These are phyloP conservation scores for Asterochloris sp. DNA, from an alignment of 139 green algal genomes.

Conservation along the genomic window DNA sequence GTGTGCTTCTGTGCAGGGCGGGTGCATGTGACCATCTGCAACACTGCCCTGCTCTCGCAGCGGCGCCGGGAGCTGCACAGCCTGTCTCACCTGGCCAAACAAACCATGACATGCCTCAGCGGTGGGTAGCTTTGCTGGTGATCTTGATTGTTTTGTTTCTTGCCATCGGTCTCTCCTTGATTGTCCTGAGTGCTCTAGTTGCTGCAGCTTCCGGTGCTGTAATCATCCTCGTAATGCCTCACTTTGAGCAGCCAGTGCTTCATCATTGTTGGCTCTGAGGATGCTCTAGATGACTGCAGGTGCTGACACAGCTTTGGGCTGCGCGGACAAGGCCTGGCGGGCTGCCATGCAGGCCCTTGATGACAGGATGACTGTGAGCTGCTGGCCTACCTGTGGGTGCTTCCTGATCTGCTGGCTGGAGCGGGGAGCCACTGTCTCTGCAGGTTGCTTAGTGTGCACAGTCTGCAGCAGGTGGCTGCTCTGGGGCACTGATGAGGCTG, in stretches of 20 bases:
- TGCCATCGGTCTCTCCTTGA: too few relatives aligned
- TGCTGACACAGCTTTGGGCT: not conserved
- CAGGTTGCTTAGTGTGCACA: too few relatives aligned
- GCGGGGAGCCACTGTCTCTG: too few relatives aligned
- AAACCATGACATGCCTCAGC: constrained; percentile 17
- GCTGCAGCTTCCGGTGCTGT: not conserved
- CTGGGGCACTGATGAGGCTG: too few relatives aligned
- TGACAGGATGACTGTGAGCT: constrained; percentile 5
- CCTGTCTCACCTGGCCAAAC: constrained; percentile 18
- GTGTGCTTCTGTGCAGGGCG: constrained; percentile 2
- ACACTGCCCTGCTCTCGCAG: not conserved
- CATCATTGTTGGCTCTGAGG: not conserved
- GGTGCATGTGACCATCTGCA: not conserved
- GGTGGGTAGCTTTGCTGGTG: not conserved
- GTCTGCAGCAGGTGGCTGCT: too few relatives aligned
- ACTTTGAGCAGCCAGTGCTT: not conserved
- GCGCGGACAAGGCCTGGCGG: constrained; percentile 22
- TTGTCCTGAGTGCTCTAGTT: not conserved
- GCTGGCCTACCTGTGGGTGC: not conserved
- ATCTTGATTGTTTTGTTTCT: not conserved
- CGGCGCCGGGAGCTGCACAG: constrained; percentile 14
- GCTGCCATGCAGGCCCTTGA: constrained; percentile 12
- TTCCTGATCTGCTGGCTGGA: not conserved
- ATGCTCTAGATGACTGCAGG: not conserved
- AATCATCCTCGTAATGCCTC: too few relatives aligned